These are phyloP conservation scores for Carallia brachiata DNA, from an alignment of 345 rosid genomes.

Conservation along the genomic window DNA sequence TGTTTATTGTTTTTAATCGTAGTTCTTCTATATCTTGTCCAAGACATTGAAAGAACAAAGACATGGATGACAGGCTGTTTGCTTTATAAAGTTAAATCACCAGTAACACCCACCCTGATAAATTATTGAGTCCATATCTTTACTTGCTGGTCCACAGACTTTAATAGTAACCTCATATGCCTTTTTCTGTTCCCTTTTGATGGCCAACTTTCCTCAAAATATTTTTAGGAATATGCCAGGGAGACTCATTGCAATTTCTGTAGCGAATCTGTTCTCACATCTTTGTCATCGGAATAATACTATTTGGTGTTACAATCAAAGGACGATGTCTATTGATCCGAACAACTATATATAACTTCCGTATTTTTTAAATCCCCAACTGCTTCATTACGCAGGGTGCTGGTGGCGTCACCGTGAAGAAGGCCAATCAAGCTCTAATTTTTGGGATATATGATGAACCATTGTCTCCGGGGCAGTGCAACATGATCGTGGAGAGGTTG, in stretches of 20 bases:
- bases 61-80: constrained; percentile 22
- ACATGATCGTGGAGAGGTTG: constrained; percentile 85
- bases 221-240: too few species aligned
- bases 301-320: too few species aligned
- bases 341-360: neutral
- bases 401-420: constrained; percentile 77
- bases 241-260: neutral
- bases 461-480: constrained; percentile 82
- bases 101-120: neutral
- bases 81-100: constrained; percentile 2
- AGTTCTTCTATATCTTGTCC: neutral
- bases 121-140: constrained; percentile 2
- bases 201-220: neutral
- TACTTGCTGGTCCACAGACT: constrained; percentile 2
- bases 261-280: too few species aligned
- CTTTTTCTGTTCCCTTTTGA: constrained; percentile 5
- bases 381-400: constrained; percentile 51
- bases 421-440: constrained; percentile 56
- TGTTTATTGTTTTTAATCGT: neutral
- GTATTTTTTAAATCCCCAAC: neutral
- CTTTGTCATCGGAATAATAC: too few species aligned
- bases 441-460: constrained; percentile 83
- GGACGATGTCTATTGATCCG: neutral
- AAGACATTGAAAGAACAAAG: neutral
- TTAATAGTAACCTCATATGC: neutral